Evolutionary conservation across 805 yeast genomes (phyloP), one percentile per base, ranked within the genome.

Genomic region (Blastobotrys attinorum): DNA sequence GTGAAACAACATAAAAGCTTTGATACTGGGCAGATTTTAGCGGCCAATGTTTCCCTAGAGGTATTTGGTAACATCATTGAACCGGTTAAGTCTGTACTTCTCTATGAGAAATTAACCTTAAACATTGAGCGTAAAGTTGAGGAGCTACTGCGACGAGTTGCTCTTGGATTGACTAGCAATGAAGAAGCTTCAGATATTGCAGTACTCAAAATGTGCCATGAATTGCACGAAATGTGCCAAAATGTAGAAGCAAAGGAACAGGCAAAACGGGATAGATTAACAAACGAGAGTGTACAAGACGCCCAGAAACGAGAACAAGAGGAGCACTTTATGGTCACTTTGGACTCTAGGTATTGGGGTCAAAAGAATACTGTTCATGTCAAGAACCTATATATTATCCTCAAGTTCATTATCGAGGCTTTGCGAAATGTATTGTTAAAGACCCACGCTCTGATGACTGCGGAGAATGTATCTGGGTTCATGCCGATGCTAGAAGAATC

Each of bases 1-100:
- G 90, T 92, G 29, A 89, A 87, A 59, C 81, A 78, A 51, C 86
- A 85, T 57, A 87, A 87, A 64, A 82, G 95, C 68, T 83, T 68
- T 58, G 97, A 92, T 53, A 77, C 92, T 3, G 94, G 82, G 22
- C 95, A 89, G 63, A 66, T 87, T 16, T 57, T 90, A 38, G 74
- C 95, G 0, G 62, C 77, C 13, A 77, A 78, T 55, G 73, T 90
- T 29, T 67, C 75, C 13, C 66, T 88, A 46, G 62, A 71, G 3
- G 62, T 66, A 21, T 85, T 89, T 57, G 66, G 71, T 5, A 63
- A 63, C 41, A 62, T 92, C 20, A 60, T 89, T 15, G 67, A 69
- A 13, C 97, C 97, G 1, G 67, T 92, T 31, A 80, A 79, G 55
- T 63, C 73, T 17, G 61, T 76, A 43, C 60, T 84, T 40, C 62